A percentile compares a stretch with the other conserved stretches of the same genome.
These are phyloP conservation scores for Oryza meyeriana DNA, from an alignment of 176 grass and related monocot genomes.

Conservation along the genomic window DNA sequence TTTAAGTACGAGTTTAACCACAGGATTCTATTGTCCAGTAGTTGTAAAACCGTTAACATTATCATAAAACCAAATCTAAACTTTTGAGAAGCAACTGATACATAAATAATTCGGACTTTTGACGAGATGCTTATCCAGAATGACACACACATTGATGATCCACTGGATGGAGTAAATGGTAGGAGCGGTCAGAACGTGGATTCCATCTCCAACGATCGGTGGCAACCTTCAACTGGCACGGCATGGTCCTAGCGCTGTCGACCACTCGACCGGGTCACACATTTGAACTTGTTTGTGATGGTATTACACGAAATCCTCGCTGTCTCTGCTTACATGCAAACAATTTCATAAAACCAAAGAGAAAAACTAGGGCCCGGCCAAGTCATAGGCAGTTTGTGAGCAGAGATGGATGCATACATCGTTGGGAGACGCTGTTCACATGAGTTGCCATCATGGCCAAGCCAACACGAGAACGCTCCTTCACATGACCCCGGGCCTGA, in stretches of 20 bases:
- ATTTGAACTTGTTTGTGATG: neutral
- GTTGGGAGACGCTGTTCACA: slow-evolving; percentile 26
- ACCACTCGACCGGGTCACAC: neutral
- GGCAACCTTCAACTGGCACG: neutral
- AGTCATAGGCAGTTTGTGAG: slow-evolving; percentile 31
- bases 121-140: neutral
- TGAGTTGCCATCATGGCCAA: slow-evolving; percentile 44
- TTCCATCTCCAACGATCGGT: neutral
- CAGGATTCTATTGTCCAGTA: neutral
- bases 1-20: neutral
- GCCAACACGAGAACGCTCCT: slow-evolving; percentile 2
- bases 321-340: neutral
- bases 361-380: neutral
- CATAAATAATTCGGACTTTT: neutral
- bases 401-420: neutral
- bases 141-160: neutral
- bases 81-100: neutral
- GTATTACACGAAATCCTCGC: neutral
- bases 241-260: neutral
- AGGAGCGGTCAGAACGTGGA: neutral
- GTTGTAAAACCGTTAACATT: too few species aligned
- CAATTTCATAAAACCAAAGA: neutral
- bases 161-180: neutral
- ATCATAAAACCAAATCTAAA: neutral
- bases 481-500: slow-evolving; percentile 28